Evolutionary conservation across 2,329 filamentous ascomycete genomes (phyloP), one percentile per base, ranked within the genome.

Genomic region (Aspergillus nomiae): DNA sequence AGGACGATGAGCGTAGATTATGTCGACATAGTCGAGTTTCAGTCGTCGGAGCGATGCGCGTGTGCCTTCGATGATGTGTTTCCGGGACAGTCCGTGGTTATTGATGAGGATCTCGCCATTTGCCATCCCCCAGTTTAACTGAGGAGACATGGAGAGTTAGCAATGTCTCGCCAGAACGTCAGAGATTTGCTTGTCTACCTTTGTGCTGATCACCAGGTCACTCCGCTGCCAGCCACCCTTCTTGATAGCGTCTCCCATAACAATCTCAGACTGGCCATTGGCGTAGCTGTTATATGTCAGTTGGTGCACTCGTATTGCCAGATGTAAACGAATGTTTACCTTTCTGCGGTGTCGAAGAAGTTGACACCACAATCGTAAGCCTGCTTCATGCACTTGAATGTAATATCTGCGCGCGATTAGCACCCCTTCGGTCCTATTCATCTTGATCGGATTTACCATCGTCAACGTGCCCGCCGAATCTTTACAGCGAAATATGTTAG

Each of bases 1-100:
- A 1, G 89, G 87, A 12, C 89, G 84, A 78, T 91, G 89, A n/a
- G 89, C 88, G 73, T 89, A 91, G 69, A 92, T 82, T 59, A 91
- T 80, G 72, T 92, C 89, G 38, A 92, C 88, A 71, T 92, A 92
- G 32, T 86, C 84, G 62, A 87, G 83, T 68, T 89, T 81, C 60
- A 91, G 80, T 36, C 89, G 84, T 70, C 86, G 78, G 32, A 92
- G 81, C 7, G 85, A 86, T 21, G 81, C 82, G 48, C 86, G 81
- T 58, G 86, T 84, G 26, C 88, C 89, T 77, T 92, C 89, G 64
- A 91, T 80, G 54, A 92, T 81, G 76, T 91, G 89, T 76, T 48
- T 58, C 3, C 51, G 55, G 9, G 48, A 58, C 7, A 54, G 36
- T 8, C 62, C 65, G 57, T 53, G 34, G 45, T 54, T 56, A 38